phyloP scores from a whole-genome alignment of 2,329 filamentous ascomycete genomes.

The Leptodontidium sp. region DNA sequence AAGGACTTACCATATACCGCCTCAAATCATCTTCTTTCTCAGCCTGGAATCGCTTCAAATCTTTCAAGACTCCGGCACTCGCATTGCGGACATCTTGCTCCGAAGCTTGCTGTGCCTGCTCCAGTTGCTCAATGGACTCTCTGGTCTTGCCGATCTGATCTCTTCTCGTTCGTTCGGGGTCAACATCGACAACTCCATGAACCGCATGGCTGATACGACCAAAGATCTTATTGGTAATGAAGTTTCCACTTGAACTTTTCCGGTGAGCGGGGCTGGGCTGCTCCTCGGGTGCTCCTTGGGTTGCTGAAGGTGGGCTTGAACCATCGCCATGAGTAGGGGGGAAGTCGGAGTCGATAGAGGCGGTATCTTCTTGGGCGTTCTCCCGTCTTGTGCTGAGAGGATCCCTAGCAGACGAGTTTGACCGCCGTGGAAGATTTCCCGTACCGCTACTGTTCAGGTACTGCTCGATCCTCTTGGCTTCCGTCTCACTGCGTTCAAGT shows the following conservation, averaged over 20 bases:
- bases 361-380: conserved; percentile 76
- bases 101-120: conserved; percentile 88
- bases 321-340: conserved; percentile 85
- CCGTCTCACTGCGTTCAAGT: conserved; percentile 90
- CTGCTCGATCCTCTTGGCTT: conserved; percentile 92
- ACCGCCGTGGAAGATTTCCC: conserved; percentile 69
- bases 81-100: conserved; percentile 94
- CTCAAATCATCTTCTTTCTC: conserved; percentile 96
- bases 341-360: conserved; percentile 95
- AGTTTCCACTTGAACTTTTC: conserved; percentile 85
- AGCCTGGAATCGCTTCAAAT: conserved; percentile 89
- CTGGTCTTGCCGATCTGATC: conserved; percentile 96
- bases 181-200: conserved; percentile 94
- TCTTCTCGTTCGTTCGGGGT: conserved; percentile 89
- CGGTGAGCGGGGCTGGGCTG: conserved; percentile 66
- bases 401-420: conserved; percentile 64
- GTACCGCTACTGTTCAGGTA: conserved; percentile 82
- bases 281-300: conserved; percentile 72
- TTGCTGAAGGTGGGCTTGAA: conserved; percentile 73
- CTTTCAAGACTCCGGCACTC: conserved; percentile 85
- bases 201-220: conserved; percentile 94
- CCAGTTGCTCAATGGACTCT: conserved; percentile 84
- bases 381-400: conserved; percentile 58
- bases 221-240: conserved; percentile 93
- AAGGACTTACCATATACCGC: conserved; percentile 86